A percentile compares a stretch with the other conserved stretches of the same genome.
These are phyloP conservation scores for Amborella trichopoda DNA, from an alignment of 164 flowering plant genomes.

Conservation along the genomic window DNA sequence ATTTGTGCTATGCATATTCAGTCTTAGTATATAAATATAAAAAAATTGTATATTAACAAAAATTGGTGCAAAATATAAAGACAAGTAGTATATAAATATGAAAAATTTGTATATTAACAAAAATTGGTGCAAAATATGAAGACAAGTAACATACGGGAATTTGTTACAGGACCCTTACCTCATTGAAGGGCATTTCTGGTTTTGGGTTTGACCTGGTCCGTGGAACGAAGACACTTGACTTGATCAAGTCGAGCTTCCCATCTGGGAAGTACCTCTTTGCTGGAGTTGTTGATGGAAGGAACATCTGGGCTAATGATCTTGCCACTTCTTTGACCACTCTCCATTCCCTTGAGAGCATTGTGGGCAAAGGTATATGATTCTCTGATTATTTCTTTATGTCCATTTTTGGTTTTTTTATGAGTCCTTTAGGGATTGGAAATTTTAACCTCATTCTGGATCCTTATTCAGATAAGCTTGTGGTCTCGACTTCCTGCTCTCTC, in stretches of 20 bases:
- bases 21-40: too few relatives aligned
- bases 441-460: not conserved
- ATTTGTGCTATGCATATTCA: too few relatives aligned
- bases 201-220: constrained; percentile 54
- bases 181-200: constrained; percentile 45
- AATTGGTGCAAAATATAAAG: too few relatives aligned
- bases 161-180: constrained; percentile 20
- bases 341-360: constrained; percentile 52
- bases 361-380: constrained; percentile 67
- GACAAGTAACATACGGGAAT: too few relatives aligned
- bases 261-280: constrained; percentile 42
- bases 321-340: constrained; percentile 52
- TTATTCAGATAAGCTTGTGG: constrained; percentile 68
- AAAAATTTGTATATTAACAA: too few relatives aligned
- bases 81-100: too few relatives aligned
- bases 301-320: constrained; percentile 96
- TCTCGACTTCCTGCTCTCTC: constrained; percentile 92
- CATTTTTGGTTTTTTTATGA: not conserved
- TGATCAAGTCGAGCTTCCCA: constrained; percentile 40
- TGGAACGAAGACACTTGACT: constrained; percentile 44
- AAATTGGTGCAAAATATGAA: too few relatives aligned
- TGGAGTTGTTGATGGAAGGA: constrained; percentile 90
- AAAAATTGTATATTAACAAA: too few relatives aligned
- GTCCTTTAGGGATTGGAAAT: not conserved
- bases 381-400: too few relatives aligned